Evolutionary conservation across 495 filamentous ascomycete genomes (phyloP).

Genomic region (Chaetomidium leptoderma): DNA sequence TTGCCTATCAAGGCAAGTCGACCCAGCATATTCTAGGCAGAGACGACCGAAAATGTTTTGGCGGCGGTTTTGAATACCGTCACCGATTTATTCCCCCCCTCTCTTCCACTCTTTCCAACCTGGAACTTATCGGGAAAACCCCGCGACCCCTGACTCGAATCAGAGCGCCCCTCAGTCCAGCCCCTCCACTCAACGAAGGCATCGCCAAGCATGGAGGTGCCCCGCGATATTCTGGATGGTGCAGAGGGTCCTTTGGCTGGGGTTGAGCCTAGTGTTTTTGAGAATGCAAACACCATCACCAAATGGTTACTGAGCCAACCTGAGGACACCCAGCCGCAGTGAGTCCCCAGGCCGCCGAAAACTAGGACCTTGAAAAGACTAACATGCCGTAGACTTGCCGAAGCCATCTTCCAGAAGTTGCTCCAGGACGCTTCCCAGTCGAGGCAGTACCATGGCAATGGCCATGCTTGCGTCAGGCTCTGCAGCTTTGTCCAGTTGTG

Average conservation of each 20-base stretch:
- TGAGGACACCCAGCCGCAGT: conserved; percentile 19
- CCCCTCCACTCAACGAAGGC: background rate
- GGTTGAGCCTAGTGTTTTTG: conserved; percentile 18
- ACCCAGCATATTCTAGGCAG: background rate
- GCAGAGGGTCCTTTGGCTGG: conserved; percentile 11
- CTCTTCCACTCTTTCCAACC: too few species aligned
- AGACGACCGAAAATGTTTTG: background rate
- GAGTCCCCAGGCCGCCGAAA: background rate
- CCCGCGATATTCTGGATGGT: background rate
- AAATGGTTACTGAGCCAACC: conserved; percentile 29
- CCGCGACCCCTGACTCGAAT: too few species aligned
- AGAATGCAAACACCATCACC: conserved; percentile 35
- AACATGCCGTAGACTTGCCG: conserved; percentile 26
- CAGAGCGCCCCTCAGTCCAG: too few species aligned
- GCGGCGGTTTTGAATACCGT: background rate
- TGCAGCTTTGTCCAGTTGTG: conserved; percentile 54
- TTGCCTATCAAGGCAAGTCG: background rate
- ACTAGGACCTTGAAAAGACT: background rate
- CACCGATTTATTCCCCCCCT: background rate
- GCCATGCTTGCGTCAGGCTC: conserved; percentile 48
- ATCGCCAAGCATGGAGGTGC: conserved; percentile 14
- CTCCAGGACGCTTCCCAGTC: conserved; percentile 45
- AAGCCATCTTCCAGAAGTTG: conserved; percentile 37
- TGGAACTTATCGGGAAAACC: too few species aligned
- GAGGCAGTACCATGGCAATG: conserved; percentile 30